Evolutionary conservation across 768 basidiomycete species (phyloP).

Genomic region (Suillus bovinus): DNA sequence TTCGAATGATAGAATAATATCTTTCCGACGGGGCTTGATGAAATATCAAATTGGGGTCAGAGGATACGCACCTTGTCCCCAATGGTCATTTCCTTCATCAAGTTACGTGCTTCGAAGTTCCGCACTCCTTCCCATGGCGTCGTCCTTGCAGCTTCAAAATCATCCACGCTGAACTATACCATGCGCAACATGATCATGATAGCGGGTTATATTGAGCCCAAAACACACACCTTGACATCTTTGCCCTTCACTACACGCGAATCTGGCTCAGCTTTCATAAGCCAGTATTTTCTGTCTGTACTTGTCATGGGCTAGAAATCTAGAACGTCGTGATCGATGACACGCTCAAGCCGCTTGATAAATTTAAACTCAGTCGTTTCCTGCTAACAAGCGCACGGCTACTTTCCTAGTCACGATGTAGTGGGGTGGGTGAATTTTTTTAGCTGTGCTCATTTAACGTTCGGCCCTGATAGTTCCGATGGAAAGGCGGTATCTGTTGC

Average conservation of each 20-base stretch:
- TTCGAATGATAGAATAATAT: constrained; percentile 88
- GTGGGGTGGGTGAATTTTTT: neutral
- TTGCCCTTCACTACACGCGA: constrained; percentile 83
- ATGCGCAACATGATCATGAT: neutral
- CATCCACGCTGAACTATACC: constrained; percentile 80
- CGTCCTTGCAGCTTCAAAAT: constrained; percentile 69
- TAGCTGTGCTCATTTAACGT: neutral
- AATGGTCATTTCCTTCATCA: constrained; percentile 79
- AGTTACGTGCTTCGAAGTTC: constrained; percentile 78
- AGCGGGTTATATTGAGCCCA: constrained; percentile 6
- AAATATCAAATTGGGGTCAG: constrained; percentile 3
- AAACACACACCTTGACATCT: constrained; percentile 67
- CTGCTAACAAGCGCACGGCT: neutral
- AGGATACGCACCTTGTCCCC: constrained; percentile 63
- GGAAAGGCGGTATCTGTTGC: neutral
- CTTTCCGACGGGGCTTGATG: constrained; percentile 36
- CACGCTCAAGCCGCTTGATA: neutral
- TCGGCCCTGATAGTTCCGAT: neutral
- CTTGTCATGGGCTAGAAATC: neutral
- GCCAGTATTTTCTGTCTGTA: constrained; percentile 47
- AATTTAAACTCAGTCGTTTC: constrained; percentile 4
- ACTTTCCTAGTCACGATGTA: neutral
- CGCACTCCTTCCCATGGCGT: constrained; percentile 90
- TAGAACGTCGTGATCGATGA: neutral
- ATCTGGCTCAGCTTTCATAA: constrained; percentile 87